phyloP scores from a whole-genome alignment of 2,329 filamentous ascomycete genomes.

The Trichoderma guizhouense region DNA sequence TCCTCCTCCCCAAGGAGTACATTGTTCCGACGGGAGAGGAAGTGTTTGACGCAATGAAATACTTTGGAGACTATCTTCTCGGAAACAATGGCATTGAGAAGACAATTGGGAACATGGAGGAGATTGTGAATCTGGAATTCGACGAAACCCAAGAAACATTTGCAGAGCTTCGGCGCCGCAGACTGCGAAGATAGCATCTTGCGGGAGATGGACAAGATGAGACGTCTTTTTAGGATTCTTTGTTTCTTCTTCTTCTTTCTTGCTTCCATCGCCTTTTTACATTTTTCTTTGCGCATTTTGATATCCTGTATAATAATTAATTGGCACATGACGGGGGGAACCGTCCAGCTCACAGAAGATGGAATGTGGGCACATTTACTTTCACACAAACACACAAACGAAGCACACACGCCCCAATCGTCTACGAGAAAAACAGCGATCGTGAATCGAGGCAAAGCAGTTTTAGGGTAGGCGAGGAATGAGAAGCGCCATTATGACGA shows the following conservation, averaged over 20 bases:
- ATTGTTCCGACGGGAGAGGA: constrained; percentile 90
- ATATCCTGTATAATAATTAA: constrained; percentile 1
- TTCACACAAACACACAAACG: neutral
- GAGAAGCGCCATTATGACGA: neutral
- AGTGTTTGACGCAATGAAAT: constrained; percentile 76
- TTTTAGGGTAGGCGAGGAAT: neutral
- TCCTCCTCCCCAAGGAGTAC: constrained; percentile 79
- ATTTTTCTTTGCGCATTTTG: neutral
- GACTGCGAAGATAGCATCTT: constrained; percentile 24
- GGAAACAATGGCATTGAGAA: constrained; percentile 65
- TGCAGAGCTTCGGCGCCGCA: constrained; percentile 32
- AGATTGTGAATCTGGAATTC: constrained; percentile 17
- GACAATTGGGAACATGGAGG: constrained; percentile 25
- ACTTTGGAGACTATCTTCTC: constrained; percentile 76
- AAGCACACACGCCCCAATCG: neutral
- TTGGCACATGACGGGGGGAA: neutral
- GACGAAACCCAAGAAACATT: constrained; percentile 20
- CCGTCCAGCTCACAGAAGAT: neutral
- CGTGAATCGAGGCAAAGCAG: neutral
- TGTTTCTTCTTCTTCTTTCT: neutral
- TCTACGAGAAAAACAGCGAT: neutral
- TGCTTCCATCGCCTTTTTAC: neutral
- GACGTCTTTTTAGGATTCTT: neutral
- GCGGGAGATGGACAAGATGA: neutral
- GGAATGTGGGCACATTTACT: neutral